Conservation (phyloP, 202 grass and related monocot species). For the Bolboschoenoplectus hybrid region DNA sequence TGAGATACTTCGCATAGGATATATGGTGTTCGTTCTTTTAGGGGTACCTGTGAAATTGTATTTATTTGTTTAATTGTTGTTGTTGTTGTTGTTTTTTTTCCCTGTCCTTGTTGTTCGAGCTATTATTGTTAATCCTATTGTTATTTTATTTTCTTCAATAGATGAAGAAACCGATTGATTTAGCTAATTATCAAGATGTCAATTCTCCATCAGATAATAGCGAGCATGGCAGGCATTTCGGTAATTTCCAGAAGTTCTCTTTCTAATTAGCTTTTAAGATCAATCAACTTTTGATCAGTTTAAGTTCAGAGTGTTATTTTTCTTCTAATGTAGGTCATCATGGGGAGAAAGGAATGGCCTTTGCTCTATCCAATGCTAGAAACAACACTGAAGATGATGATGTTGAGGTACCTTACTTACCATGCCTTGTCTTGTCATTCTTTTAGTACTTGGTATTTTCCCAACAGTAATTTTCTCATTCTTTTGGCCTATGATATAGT, state of each 20-base stretch:
- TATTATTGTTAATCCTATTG: background rate
- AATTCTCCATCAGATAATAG: constrained; percentile 7
- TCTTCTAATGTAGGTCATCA: constrained; percentile 24
- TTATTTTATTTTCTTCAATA: constrained; percentile 31
- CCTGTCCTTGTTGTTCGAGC: background rate
- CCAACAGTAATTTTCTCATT: background rate
- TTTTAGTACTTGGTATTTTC: constrained; percentile 22
- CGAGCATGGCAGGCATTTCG: background rate
- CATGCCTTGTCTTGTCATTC: background rate
- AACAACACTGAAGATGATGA: background rate
- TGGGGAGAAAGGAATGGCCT: background rate
- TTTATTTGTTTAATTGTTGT: background rate
- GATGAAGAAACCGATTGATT: constrained; percentile 19
- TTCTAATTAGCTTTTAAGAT: constrained; percentile 20
- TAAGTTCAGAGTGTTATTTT: constrained; percentile 5
- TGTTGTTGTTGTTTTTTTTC: background rate
- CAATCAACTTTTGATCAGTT: background rate
- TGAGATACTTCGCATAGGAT: background rate
- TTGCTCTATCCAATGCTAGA: background rate
- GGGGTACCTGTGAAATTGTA: background rate
- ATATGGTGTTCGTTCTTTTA: background rate
- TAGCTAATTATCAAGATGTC: background rate
- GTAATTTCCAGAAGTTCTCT: constrained; percentile 11
- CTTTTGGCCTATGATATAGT: constrained; percentile 6
- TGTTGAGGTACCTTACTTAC: constrained; percentile 19